Conservation (phyloP, 768 basidiomycete species). For the Tricholoma sp. region DNA sequence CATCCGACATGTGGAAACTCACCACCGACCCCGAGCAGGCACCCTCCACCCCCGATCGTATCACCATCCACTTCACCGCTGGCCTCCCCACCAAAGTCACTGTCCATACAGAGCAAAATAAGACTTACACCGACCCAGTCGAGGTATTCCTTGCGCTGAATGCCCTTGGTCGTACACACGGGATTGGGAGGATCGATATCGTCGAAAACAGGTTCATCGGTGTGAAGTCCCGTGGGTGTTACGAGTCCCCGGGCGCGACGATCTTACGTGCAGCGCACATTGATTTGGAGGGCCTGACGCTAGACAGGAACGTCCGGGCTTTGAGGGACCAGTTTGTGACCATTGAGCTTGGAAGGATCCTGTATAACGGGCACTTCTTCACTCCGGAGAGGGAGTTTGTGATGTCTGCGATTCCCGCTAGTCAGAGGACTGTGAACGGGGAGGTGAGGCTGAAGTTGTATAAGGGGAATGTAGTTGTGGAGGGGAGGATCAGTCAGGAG, state of each 20-base stretch:
- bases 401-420: constrained; percentile 83
- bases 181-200: constrained; percentile 95
- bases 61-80: constrained; percentile 79
- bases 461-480: constrained; percentile 94
- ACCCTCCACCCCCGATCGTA: constrained; percentile 70
- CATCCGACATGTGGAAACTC: constrained; percentile 98
- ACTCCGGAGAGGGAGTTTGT: constrained; percentile 98
- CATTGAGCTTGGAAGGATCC: constrained; percentile 79
- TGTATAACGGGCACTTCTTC: constrained; percentile 99
- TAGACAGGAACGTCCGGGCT: constrained; percentile 94
- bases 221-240: constrained; percentile 99
- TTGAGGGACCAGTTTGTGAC: constrained; percentile 95
- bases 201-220: constrained; percentile 99
- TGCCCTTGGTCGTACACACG: constrained; percentile 89
- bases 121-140: constrained; percentile 84
- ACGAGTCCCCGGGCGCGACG: constrained; percentile 95
- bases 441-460: constrained; percentile 85
- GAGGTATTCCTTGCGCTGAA: constrained; percentile 93
- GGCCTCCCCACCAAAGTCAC: constrained; percentile 87
- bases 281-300: constrained; percentile 95
- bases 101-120: constrained; percentile 39
- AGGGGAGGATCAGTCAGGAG: constrained; percentile 87
- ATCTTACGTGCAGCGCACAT: constrained; percentile 94
- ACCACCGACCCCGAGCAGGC: constrained; percentile 80
- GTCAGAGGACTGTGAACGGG: constrained; percentile 96